Conservation (phyloP, 2,329 filamentous ascomycete genomes). For the Nakataea oryzae region DNA sequence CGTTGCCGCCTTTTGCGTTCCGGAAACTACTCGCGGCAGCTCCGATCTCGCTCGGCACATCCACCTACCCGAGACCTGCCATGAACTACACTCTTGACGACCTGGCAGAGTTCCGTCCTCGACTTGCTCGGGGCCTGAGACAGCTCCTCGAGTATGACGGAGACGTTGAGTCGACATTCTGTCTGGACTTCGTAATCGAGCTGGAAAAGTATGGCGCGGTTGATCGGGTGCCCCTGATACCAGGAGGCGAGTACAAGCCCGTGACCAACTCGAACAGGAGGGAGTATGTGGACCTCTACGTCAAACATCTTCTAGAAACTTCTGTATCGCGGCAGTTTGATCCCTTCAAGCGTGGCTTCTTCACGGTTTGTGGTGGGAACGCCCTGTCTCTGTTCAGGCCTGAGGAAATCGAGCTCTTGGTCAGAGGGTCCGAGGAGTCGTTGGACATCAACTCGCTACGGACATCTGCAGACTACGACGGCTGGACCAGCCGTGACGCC, state of each 20-base stretch:
- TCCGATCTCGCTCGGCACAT: constrained; percentile 46
- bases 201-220: constrained; percentile 66
- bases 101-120: constrained; percentile 70
- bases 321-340: constrained; percentile 77
- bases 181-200: constrained; percentile 70
- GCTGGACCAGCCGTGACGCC: constrained; percentile 48
- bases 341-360: constrained; percentile 90
- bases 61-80: constrained; percentile 44
- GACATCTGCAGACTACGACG: constrained; percentile 71
- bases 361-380: constrained; percentile 82
- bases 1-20: constrained; percentile 81
- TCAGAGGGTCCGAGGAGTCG: constrained; percentile 74
- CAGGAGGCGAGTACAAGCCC: constrained; percentile 59
- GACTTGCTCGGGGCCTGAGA: constrained; percentile 63
- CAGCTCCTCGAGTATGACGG: constrained; percentile 75
- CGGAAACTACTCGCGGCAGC: constrained; percentile 74
- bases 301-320: constrained; percentile 69
- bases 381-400: constrained; percentile 78
- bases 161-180: constrained; percentile 71
- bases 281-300: constrained; percentile 80
- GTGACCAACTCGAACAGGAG: constrained; percentile 78
- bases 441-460: constrained; percentile 68
- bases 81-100: constrained; percentile 74
- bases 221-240: constrained; percentile 58
- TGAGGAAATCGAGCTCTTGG: constrained; percentile 82